phyloP scores from a whole-genome alignment of 768 basidiomycete genomes.

The Rhodotorula paludigena region DNA sequence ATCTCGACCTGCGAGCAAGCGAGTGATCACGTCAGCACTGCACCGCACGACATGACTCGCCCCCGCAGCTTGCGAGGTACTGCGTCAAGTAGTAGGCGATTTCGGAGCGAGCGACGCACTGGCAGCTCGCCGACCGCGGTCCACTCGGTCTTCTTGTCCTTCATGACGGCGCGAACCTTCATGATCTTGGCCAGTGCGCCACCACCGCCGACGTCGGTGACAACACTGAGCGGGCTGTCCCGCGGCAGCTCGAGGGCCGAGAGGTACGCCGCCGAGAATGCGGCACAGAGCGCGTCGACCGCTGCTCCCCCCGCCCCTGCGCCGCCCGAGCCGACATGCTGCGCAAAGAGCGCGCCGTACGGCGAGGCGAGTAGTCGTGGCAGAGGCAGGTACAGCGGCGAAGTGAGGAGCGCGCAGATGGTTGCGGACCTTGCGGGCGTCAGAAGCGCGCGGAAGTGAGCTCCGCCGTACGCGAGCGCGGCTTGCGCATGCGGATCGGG shows the following conservation, averaged over 20 bases:
- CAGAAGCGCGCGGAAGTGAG: conserved; percentile 51
- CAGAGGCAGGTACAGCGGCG: conserved; percentile 64
- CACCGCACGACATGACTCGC: background rate
- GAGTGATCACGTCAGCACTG: background rate
- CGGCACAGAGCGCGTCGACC: conserved; percentile 55
- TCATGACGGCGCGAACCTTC: conserved; percentile 88
- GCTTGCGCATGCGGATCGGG: background rate
- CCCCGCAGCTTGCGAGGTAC: no score
- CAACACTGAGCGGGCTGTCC: conserved; percentile 78
- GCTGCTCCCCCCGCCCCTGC: background rate
- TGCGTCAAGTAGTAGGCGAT: no score
- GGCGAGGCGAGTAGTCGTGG: conserved; percentile 63
- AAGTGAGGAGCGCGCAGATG: conserved; percentile 67
- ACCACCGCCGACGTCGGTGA: conserved; percentile 86
- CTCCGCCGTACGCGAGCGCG: conserved; percentile 71
- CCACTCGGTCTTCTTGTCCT: conserved; percentile 89
- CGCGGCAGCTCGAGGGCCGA: conserved; percentile 79
- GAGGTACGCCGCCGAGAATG: conserved; percentile 87
- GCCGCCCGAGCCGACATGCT: background rate
- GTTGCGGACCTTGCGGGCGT: conserved; percentile 57
- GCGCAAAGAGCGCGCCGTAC: conserved; percentile 59
- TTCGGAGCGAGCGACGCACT: conserved; percentile 53
- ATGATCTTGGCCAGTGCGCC: conserved; percentile 87
- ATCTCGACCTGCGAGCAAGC: conserved; percentile 72
- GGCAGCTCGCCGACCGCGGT: conserved; percentile 82